Base-by-base conservation (phyloP, 352 stramenopile species). In the Phytophthora tentaculata region DNA sequence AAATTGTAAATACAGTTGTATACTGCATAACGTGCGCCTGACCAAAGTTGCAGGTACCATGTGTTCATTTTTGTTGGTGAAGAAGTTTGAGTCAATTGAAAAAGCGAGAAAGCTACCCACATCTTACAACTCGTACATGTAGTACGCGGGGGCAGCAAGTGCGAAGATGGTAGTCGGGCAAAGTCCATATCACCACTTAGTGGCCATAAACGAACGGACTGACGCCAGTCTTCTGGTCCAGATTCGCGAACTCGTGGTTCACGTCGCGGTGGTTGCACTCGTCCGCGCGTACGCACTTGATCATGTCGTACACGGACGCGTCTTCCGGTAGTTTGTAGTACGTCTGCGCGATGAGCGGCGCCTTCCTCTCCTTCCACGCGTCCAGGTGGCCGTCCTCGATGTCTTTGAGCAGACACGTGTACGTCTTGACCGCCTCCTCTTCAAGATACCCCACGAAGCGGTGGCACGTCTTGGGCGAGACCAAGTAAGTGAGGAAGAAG, bases 361-460 rank as follows among this genome's bases (percentile, higher is more conserved):
- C 87, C 12, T 76, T 67, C 52, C 83, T 69, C 44, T 85, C 70
- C 56, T 83, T 84, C 94, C 94, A 98, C 14, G 51, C 67, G 2
- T 78, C 56, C 51, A 97, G 64, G 51, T 98, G 86, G 8, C 75
- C 90, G 35, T 87, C 76, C 29, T 98, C 79, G 51, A 98, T 98
- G 35, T 92, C 92, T 29, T 91, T 63, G 26, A 98, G 80, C 57
- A 98, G 85, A 22, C 87, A 94, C 24, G 94, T 97, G 79, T 98
- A 98, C 9, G 92, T 98, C 52, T 91, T 81, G 48, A 94, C 92
- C 14, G 92, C 94, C 67, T 98, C 86, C 73, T 98, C 92, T 59
- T 98, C 94, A 22, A 98, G 71, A 77, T 98, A 98, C 6, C 92
- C 94, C 12, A 98, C 94, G 57, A 97, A 96, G 59, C 91, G 90